A percentile compares a stretch with the other conserved stretches of the same genome.
Evolutionary conservation across 2,329 filamentous ascomycete genomes (phyloP).

Genomic region (Chalaropsis thielavioides): DNA sequence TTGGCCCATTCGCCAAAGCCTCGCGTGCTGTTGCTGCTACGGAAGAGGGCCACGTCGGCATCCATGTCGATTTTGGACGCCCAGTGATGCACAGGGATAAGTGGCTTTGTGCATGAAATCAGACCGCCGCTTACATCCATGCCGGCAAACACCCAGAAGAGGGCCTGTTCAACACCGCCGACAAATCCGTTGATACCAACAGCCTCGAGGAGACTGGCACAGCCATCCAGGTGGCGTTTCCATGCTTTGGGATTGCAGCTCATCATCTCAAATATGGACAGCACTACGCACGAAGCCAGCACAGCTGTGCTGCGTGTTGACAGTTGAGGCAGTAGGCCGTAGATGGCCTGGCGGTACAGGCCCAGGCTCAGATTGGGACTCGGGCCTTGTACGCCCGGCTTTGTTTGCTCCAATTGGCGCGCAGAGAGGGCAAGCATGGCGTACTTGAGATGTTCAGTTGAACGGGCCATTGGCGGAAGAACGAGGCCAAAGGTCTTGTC

Average conservation of each 20-base stretch:
- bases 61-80: conserved; percentile 25
- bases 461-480: conserved; percentile 33
- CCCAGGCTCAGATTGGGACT: conserved; percentile 26
- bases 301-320: conserved; percentile 34
- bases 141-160: conserved; percentile 41
- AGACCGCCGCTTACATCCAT: conserved; percentile 42
- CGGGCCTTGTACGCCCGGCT: conserved; percentile 16
- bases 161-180: conserved; percentile 34
- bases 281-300: conserved; percentile 37
- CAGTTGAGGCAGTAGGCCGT: conserved; percentile 33
- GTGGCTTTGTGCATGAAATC: conserved; percentile 36
- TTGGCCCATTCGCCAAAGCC: conserved; percentile 37
- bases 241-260: conserved; percentile 34
- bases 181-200: conserved; percentile 37
- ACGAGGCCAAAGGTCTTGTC: conserved; percentile 34
- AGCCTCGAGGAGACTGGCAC: conserved; percentile 35
- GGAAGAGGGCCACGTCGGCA: conserved; percentile 26
- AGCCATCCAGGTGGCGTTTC: conserved; percentile 38
- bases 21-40: conserved; percentile 19
- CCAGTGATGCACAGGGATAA: conserved; percentile 36
- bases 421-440: conserved; percentile 38
- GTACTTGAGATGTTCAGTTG: conserved; percentile 32
- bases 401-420: conserved; percentile 35
- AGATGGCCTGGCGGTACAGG: conserved; percentile 38
- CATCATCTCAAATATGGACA: conserved; percentile 42